Base-by-base conservation (phyloP, 176 grass and related monocot genomes). In the Dactylis glomerata region DNA sequence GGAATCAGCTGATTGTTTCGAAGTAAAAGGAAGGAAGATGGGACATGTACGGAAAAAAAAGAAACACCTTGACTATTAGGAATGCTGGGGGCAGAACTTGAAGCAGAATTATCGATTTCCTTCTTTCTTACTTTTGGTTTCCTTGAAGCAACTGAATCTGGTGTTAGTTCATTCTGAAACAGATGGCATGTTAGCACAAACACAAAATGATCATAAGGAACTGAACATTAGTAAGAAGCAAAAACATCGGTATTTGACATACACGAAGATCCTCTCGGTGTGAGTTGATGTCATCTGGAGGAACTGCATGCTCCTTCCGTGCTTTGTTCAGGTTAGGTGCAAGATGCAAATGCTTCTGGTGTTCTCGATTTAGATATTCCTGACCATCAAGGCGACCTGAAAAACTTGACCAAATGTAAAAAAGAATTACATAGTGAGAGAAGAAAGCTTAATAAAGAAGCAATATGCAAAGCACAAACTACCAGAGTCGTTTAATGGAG, bases 91-190 rank as follows among this genome's bases (percentile, higher is more conserved):
- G 47, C 89, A 34, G 82, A 93, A 78, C 81, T 91, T 83, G 83
- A 91, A 84, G 88, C 79, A 81, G 88, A 83, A 86, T 81, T 78
- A 22, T 89, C 56, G 45, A 36, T 86, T 73, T 90, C 90, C 87
- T 85, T 99, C 88, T 88, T 99, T 79, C 83, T 96, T 24, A 87
- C 50, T 92, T 91, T 99, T 37, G 93, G 93, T 89, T 97, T 97
- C 84, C 91, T 99, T 87, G 90, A 96, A 87, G 86, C 76, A 89
- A 82, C 71, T 81, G 85, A 86, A 59, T 85, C 85, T 30, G 55
- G 68, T 81, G 89, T 62, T 26, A 82, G 54, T 85, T 89, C 85
- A 78, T 96, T 90, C 94, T 94, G 79, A 78, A 85, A 80, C 36
- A 67, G 64, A 57, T 88, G 84, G 54, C 24, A 46, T n/a, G 41